Conservation (phyloP, 2,329 filamentous ascomycete genomes). For the Penicillium sp. region DNA sequence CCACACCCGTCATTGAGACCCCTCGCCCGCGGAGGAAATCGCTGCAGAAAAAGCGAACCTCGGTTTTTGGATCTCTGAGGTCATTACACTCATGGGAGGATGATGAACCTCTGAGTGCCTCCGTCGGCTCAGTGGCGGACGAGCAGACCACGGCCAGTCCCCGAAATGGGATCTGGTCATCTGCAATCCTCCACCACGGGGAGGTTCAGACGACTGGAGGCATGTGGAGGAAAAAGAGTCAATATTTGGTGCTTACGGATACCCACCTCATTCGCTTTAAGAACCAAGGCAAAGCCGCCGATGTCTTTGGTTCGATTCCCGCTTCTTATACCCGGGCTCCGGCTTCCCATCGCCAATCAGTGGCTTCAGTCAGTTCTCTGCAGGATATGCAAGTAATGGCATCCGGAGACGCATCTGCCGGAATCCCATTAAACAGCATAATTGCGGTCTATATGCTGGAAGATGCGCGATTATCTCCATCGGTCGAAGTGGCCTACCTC, state of each 20-base stretch:
- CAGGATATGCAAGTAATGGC: constrained; percentile 54
- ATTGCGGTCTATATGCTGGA: constrained; percentile 60
- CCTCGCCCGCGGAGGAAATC: constrained; percentile 36
- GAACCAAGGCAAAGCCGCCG: constrained; percentile 56
- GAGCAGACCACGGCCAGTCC: constrained; percentile 36
- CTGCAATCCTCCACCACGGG: constrained; percentile 54
- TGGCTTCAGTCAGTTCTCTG: constrained; percentile 52
- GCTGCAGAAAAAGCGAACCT: constrained; percentile 43
- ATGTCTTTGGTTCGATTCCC: constrained; percentile 51
- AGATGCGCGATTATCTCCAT: constrained; percentile 58
- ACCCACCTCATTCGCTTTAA: constrained; percentile 61
- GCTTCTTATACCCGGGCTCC: constrained; percentile 35
- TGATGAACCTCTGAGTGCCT: constrained; percentile 45
- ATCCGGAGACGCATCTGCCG: constrained; percentile 47
- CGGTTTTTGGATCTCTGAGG: constrained; percentile 52
- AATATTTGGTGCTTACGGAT: constrained; percentile 63
- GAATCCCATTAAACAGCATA: constrained; percentile 56
- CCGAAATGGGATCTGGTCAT: constrained; percentile 34
- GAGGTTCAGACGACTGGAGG: constrained; percentile 62
- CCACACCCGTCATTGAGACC: constrained; percentile 21
- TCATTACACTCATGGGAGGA: constrained; percentile 46
- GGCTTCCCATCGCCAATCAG: constrained; percentile 47
- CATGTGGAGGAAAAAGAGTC: constrained; percentile 63
- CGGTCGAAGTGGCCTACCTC: constrained; percentile 58
- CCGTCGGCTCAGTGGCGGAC: constrained; percentile 43